Evolutionary conservation across 176 grass and related monocot species (phyloP), one percentile per base, ranked within the genome.

Genomic region (Chrysopogon serrulatus): DNA sequence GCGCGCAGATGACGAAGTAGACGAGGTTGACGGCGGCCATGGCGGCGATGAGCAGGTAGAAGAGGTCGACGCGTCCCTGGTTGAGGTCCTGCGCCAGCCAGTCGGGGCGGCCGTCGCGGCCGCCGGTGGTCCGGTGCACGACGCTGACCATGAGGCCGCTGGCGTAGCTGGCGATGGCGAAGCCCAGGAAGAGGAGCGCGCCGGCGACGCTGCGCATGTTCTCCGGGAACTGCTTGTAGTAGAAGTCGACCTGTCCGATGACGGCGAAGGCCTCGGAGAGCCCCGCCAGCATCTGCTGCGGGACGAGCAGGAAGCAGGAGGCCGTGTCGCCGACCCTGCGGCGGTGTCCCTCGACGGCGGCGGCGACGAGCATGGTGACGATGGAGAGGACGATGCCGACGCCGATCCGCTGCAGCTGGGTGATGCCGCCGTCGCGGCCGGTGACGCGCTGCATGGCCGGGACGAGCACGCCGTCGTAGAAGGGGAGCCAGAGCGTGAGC

Each of bases 171-270:
- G 75, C 79, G 4, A 87, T 1, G 3, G 88, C 72, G 2, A 91
- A 1, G 0, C 65, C 86, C 6, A 90, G 17, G 32, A 86, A 84
- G n/a, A 88, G 35, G 15, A 94, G 36, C 9, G 90, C 88, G 12
- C 92, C 88, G 1, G 88, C 92, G 7, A 92, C 79, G 44, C 89
- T 94, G 19, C 89, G 79, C 92, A 94, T 94, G 82, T 89, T 89
- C 74, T 95, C 93, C 7, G 93, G 93, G 72, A 92, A 92, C 78
- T 95, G 87, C 76, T 82, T 87, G 85, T 95, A 95, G 83, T 83
- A 92, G 21, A 95, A 88, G 79, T 95, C 93, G 2, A 62, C 82
- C 88, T 88, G 90, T 0, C 93, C 84, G 9, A 95, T 92, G 13
- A 74, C 11, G 5, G 39, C 75, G 74, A 95, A 95, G 1, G 88